Evolutionary conservation across 2,329 filamentous ascomycete species (phyloP).

Genomic region (Didymosphaeria variabile): DNA sequence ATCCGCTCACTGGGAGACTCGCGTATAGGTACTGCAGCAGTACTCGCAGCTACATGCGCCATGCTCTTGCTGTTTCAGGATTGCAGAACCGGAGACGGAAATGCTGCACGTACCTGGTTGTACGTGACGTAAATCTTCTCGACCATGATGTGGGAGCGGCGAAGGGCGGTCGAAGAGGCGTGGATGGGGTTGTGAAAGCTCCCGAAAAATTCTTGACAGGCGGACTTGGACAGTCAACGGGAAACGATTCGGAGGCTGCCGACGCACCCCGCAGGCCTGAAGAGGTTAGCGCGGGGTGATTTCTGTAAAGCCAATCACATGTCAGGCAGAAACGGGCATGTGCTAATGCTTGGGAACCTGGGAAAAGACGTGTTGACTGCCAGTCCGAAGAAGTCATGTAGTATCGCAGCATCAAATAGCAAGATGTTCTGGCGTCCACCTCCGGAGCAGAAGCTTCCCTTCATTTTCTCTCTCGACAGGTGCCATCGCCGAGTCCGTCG

Average conservation of each 20-base stretch:
- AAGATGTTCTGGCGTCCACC: too few species aligned
- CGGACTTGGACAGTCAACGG: slow-evolving; percentile 13
- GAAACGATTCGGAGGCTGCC: slow-evolving; percentile 20
- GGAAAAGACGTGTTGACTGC: not conserved
- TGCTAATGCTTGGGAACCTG: not conserved
- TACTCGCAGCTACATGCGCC: slow-evolving; percentile 18
- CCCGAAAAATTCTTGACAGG: slow-evolving; percentile 22
- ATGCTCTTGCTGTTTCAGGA: slow-evolving; percentile 13
- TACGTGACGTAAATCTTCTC: slow-evolving; percentile 55
- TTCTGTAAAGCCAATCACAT: not conserved
- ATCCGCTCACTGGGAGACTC: not conserved
- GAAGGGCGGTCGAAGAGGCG: not conserved
- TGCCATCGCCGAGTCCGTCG: not conserved
- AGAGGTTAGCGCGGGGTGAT: slow-evolving; percentile 10
- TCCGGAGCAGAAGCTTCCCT: not conserved
- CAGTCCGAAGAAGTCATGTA: not conserved
- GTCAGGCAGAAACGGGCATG: not conserved
- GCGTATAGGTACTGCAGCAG: slow-evolving; percentile 18
- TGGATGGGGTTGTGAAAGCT: slow-evolving; percentile 24
- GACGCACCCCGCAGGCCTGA: slow-evolving; percentile 14
- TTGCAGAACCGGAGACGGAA: slow-evolving; percentile 9
- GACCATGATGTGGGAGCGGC: slow-evolving; percentile 44
- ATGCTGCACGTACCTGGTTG: slow-evolving; percentile 50
- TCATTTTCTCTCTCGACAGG: not conserved
- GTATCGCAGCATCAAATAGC: too few species aligned